Evolutionary conservation across 2,329 filamentous ascomycete species (phyloP).

Genomic region (Cladophialophora chaetospira): DNA sequence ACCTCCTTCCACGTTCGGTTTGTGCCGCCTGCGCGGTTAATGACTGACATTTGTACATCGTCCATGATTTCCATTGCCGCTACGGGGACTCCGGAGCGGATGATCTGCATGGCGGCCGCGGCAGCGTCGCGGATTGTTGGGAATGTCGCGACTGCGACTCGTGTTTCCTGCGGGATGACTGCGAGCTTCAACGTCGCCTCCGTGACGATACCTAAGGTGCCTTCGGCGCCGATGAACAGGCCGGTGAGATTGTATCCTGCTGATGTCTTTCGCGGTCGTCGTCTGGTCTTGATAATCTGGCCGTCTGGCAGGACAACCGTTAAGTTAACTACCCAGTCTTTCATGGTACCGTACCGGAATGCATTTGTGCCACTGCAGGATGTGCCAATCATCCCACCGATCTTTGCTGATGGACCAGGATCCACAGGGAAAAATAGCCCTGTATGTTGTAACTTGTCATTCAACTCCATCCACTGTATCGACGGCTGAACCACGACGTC

Average conservation of each 20-base stretch:
- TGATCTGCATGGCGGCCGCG: constrained; percentile 71
- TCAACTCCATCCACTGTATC: constrained; percentile 89
- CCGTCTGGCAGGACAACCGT: constrained; percentile 73
- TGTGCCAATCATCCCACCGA: constrained; percentile 66
- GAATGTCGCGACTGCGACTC: constrained; percentile 78
- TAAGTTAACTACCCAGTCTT: constrained; percentile 71
- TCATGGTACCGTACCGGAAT: constrained; percentile 72
- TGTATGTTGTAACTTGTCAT: constrained; percentile 69
- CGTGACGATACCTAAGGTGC: constrained; percentile 77
- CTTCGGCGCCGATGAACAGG: constrained; percentile 79
- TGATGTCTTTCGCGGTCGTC: constrained; percentile 76
- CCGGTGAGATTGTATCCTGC: constrained; percentile 82
- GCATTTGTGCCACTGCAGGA: constrained; percentile 67
- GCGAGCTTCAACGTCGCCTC: constrained; percentile 81
- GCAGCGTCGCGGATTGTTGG: constrained; percentile 76
- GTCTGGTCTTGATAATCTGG: constrained; percentile 67
- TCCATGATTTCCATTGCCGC: constrained; percentile 86
- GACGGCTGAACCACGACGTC: constrained; percentile 90
- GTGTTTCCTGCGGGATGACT: constrained; percentile 72
- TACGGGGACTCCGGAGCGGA: constrained; percentile 72
- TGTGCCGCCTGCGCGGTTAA: constrained; percentile 68
- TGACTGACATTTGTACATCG: constrained; percentile 81
- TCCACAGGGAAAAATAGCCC: constrained; percentile 91
- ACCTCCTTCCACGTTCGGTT: constrained; percentile 70
- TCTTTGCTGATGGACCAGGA: constrained; percentile 66